phyloP scores from a whole-genome alignment of 768 basidiomycete genomes.

The Calocybe indica region DNA sequence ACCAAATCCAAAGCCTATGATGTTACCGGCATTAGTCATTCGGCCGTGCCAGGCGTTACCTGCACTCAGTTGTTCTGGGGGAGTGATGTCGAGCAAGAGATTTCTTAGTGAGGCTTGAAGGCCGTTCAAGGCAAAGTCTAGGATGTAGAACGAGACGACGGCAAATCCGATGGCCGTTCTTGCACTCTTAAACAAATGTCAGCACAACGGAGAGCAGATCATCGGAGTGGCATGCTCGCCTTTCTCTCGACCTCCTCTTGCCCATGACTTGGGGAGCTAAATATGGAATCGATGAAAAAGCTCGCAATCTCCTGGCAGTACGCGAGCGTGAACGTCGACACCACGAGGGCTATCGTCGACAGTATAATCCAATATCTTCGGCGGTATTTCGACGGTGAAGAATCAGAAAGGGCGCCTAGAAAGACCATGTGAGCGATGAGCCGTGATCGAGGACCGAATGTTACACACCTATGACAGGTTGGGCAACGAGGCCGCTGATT shows the following conservation, averaged over 20 bases:
- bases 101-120: conserved; percentile 90
- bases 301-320: conserved; percentile 73
- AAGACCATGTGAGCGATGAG: conserved; percentile 24
- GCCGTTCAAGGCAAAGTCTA: conserved; percentile 98
- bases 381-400: conserved; percentile 84
- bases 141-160: conserved; percentile 82
- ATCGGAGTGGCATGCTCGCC: conserved; percentile 31
- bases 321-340: conserved; percentile 76
- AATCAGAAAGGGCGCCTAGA: conserved; percentile 90
- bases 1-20: conserved; percentile 92
- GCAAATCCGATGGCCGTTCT: conserved; percentile 80
- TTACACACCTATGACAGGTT: conserved; percentile 87
- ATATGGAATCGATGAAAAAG: conserved; percentile 72
- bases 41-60: conserved; percentile 98
- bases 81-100: conserved; percentile 87
- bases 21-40: conserved; percentile 96
- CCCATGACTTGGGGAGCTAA: conserved; percentile 80
- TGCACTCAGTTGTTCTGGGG: conserved; percentile 83
- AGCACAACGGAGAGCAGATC: neutral
- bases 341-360: conserved; percentile 76
- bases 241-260: conserved; percentile 64
- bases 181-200: conserved; percentile 44
- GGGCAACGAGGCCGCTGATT: conserved; percentile 90
- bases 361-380: conserved; percentile 89
- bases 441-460: conserved; percentile 10